Percentiles rank a stretch among this genome's conserved stretches.
phyloP scores from a whole-genome alignment of 2,329 filamentous ascomycete genomes.

The Macrophomina tecta region DNA sequence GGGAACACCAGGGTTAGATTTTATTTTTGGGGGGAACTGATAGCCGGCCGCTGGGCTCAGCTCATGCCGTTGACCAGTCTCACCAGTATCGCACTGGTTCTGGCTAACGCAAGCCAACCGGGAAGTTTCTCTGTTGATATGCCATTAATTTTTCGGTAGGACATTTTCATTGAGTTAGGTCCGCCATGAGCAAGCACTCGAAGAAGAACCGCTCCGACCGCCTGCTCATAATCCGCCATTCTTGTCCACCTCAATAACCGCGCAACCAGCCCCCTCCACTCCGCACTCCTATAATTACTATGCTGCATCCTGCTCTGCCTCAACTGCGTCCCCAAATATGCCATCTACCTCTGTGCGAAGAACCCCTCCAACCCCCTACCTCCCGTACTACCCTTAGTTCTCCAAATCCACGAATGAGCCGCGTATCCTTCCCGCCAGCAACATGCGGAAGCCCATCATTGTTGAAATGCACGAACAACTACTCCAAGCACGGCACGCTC shows the following conservation, averaged over 20 bases:
- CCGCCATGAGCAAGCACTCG: background rate
- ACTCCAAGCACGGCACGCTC: too few relatives aligned
- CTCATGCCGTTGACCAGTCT: background rate
- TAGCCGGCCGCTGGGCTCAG: background rate
- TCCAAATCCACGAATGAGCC: too few relatives aligned
- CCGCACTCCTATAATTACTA: too few relatives aligned
- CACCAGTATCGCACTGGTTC: slow-evolving; percentile 3
- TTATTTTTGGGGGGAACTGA: background rate
- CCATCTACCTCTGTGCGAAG: too few relatives aligned
- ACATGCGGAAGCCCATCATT: too few relatives aligned
- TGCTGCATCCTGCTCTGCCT: too few relatives aligned
- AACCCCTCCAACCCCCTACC: too few relatives aligned
- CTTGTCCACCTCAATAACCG: background rate
- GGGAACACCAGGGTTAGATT: background rate
- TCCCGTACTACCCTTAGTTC: too few relatives aligned
- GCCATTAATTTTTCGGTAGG: background rate
- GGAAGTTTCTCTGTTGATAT: background rate
- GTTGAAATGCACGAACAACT: too few relatives aligned
- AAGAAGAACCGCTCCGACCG: background rate
- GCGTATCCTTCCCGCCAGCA: too few relatives aligned
- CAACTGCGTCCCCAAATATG: too few relatives aligned
- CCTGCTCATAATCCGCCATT: background rate
- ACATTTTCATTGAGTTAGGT: background rate
- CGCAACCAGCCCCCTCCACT: too few relatives aligned
- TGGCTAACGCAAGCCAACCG: background rate